These are phyloP conservation scores for Ophiostoma ips DNA, from an alignment of 2,329 filamentous ascomycete species.

Conservation along the genomic window DNA sequence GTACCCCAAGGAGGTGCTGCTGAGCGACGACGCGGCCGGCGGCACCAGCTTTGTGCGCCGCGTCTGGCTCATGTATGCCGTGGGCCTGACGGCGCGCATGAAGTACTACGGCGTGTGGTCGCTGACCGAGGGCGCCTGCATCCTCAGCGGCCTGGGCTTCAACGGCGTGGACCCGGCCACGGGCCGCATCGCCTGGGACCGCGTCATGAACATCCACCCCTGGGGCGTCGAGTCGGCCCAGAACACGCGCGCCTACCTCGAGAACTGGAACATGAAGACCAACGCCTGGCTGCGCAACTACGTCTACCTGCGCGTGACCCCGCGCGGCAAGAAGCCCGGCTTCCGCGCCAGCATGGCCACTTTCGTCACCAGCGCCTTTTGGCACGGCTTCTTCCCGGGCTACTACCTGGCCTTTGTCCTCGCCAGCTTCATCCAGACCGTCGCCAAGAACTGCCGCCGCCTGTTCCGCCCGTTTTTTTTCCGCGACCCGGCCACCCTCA, in stretches of 20 bases:
- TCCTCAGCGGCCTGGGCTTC: conserved; percentile 84
- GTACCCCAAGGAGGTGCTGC: conserved; percentile 38
- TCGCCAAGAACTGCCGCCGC: conserved; percentile 85
- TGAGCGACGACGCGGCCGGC: conserved; percentile 44
- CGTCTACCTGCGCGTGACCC: conserved; percentile 87
- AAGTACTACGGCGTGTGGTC: conserved; percentile 98
- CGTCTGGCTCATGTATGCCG: conserved; percentile 69
- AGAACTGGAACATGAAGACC: conserved; percentile 96
- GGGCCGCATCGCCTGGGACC: conserved; percentile 78
- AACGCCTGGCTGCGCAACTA: conserved; percentile 96
- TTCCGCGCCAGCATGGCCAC: conserved; percentile 91
- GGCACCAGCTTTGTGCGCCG: conserved; percentile 59
- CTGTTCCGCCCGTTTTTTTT: conserved; percentile 91
- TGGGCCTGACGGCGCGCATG: conserved; percentile 65
- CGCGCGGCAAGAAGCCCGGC: conserved; percentile 87
- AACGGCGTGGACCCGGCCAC: conserved; percentile 80
- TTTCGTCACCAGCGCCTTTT: conserved; percentile 86
- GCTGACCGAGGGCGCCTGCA: conserved; percentile 85
- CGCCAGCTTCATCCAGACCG: conserved; percentile 81
- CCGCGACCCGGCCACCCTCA: conserved; percentile 56
- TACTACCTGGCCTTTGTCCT: conserved; percentile 89
- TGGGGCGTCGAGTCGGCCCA: conserved; percentile 78
- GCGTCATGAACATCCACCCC: conserved; percentile 78
- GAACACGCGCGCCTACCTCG: conserved; percentile 84
- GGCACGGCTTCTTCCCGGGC: conserved; percentile 96